A percentile compares a stretch with the other conserved stretches of the same genome.
Evolutionary conservation across 169 alveolate genomes (phyloP).

Genomic region (Toxoplasma gondii): DNA sequence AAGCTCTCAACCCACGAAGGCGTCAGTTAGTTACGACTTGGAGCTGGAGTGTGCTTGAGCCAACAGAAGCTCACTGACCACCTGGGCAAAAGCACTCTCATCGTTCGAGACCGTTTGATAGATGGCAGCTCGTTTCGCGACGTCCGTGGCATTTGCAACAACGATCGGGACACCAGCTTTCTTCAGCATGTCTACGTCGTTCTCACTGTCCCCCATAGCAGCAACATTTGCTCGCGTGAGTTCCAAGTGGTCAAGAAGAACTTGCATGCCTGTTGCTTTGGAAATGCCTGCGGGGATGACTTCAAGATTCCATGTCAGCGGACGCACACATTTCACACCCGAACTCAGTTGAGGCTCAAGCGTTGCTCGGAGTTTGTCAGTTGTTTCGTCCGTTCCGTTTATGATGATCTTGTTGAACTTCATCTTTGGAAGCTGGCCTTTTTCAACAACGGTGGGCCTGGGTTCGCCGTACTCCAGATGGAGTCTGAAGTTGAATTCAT

Average conservation of each 20-base stretch:
- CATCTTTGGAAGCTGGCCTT: conserved; percentile 22
- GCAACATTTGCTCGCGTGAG: conserved; percentile 72
- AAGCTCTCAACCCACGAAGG: no score
- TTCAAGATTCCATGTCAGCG: conserved; percentile 75
- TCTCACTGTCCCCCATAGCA: conserved; percentile 85
- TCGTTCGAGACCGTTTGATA: conserved; percentile 49
- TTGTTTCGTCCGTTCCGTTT: conserved; percentile 70
- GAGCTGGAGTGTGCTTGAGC: neutral
- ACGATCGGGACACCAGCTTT: conserved; percentile 76
- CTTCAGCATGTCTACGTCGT: conserved; percentile 79
- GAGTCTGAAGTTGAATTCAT: conserved; percentile 63
- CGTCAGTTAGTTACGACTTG: neutral
- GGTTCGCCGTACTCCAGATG: conserved; percentile 58
- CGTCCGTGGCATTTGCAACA: conserved; percentile 76
- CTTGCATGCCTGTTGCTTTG: conserved; percentile 79
- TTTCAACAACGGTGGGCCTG: conserved; percentile 30
- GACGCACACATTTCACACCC: conserved; percentile 73
- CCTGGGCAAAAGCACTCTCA: conserved; percentile 49
- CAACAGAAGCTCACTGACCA: conserved; percentile 3
- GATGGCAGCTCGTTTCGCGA: conserved; percentile 77
- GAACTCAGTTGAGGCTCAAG: conserved; percentile 71
- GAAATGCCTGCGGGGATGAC: conserved; percentile 72
- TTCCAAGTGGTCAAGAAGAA: conserved; percentile 71
- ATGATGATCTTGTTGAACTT: conserved; percentile 66
- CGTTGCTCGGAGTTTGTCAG: conserved; percentile 64